phyloP scores from a whole-genome alignment of 176 grass and related monocot species.

The Luzula sylvatica region DNA sequence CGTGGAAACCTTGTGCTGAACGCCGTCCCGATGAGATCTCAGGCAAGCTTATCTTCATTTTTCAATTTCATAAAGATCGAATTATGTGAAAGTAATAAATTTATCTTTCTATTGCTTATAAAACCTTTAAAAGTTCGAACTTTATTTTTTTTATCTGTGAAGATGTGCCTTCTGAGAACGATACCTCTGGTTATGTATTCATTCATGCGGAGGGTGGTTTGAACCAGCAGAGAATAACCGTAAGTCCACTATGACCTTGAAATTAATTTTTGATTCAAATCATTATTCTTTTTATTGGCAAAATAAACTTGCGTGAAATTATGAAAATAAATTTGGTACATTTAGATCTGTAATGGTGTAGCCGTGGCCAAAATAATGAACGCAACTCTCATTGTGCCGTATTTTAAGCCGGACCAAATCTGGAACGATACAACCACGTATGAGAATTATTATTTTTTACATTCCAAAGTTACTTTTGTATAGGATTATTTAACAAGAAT shows the following conservation, averaged over 20 bases:
- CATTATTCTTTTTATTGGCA: not conserved
- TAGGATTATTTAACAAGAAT: too few relatives aligned
- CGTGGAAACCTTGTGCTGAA: slow-evolving; percentile 91
- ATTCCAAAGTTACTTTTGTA: too few relatives aligned
- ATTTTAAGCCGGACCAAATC: slow-evolving; percentile 98
- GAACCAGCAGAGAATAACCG: slow-evolving; percentile 93
- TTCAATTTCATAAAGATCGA: slow-evolving; percentile 2
- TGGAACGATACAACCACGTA: slow-evolving; percentile 99
- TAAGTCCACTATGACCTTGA: slow-evolving; percentile 34
- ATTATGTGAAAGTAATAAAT: not conserved
- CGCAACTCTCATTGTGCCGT: slow-evolving; percentile 82
- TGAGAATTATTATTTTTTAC: too few relatives aligned
- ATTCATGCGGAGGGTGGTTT: slow-evolving; percentile 96
- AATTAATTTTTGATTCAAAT: not conserved
- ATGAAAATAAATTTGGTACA: too few relatives aligned
- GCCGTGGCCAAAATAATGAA: slow-evolving; percentile 98
- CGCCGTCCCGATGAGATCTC: slow-evolving; percentile 43
- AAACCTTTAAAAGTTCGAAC: too few relatives aligned
- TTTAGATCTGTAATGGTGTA: slow-evolving; percentile 98
- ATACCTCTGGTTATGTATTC: slow-evolving; percentile 90
- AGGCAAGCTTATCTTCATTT: slow-evolving; percentile 41
- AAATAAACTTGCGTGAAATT: too few relatives aligned
- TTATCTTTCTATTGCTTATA: not conserved
- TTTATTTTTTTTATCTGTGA: slow-evolving; percentile 26
- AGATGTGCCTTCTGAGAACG: slow-evolving; percentile 70